Evolutionary conservation across 768 basidiomycete species (phyloP).

Genomic region (Suillus fuscotomentosus): DNA sequence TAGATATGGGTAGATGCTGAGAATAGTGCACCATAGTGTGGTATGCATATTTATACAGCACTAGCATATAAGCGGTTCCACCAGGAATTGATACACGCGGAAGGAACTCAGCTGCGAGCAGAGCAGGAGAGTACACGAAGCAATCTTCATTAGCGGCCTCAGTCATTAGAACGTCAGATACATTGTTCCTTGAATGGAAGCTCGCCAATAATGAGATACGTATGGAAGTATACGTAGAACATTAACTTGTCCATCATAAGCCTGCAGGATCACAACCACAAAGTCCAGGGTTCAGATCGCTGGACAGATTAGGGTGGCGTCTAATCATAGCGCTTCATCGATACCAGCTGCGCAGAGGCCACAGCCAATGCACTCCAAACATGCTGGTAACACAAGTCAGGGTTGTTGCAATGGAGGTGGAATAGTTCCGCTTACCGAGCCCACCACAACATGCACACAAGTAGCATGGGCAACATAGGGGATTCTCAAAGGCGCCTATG

Average conservation of each 20-base stretch:
- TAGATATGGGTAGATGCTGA: not conserved
- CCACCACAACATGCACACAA: slow-evolving; percentile 73
- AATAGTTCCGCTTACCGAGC: slow-evolving; percentile 41
- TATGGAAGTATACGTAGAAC: not conserved
- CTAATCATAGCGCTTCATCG: slow-evolving; percentile 22
- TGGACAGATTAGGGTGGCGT: not conserved
- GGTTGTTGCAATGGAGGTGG: not conserved
- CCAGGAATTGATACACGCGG: not conserved
- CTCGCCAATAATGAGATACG: not conserved
- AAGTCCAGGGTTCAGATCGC: not conserved
- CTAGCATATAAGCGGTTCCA: not conserved
- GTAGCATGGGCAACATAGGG: slow-evolving; percentile 69
- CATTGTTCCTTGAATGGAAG: not conserved
- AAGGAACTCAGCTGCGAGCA: not conserved
- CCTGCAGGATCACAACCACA: not conserved
- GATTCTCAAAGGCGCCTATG: slow-evolving; percentile 57
- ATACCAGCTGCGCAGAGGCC: slow-evolving; percentile 60
- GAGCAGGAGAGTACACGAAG: not conserved
- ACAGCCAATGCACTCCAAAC: slow-evolving; percentile 69
- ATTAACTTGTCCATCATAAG: not conserved
- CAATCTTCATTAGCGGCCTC: not conserved
- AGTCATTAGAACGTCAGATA: not conserved
- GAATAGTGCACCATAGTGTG: not conserved
- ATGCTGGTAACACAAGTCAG: slow-evolving; percentile 36
- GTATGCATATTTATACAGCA: not conserved